Conservation (phyloP, 176 grass and related monocot genomes). For the Leersia perrieri region DNA sequence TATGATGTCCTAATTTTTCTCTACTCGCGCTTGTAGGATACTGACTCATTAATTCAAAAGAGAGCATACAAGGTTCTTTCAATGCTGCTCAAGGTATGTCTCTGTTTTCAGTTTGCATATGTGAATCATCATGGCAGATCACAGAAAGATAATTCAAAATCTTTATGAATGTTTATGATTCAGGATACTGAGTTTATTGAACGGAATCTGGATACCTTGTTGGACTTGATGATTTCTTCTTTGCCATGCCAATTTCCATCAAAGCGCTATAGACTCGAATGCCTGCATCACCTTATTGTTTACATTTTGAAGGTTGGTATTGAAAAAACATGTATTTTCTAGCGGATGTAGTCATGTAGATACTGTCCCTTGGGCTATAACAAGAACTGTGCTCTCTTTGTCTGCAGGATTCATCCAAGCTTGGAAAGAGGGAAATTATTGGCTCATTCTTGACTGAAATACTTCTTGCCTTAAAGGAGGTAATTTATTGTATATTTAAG, state of each 20-base stretch:
- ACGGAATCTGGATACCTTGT: conserved; percentile 58
- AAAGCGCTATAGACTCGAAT: conserved; percentile 86
- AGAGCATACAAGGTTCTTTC: conserved; percentile 98
- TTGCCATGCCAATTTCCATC: conserved; percentile 79
- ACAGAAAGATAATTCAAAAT: background rate
- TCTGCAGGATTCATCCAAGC: conserved; percentile 72
- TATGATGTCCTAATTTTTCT: background rate
- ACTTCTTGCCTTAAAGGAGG: conserved; percentile 86
- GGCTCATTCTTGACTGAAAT: conserved; percentile 95
- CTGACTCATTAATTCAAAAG: conserved; percentile 77
- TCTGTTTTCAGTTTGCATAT: conserved; percentile 21
- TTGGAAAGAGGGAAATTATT: conserved; percentile 71
- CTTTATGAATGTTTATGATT: conserved; percentile 19
- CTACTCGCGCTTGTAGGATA: conserved; percentile 57
- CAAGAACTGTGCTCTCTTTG: conserved; percentile 4
- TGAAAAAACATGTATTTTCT: background rate
- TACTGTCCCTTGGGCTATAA: background rate
- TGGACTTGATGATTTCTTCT: conserved; percentile 70
- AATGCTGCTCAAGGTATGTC: conserved; percentile 79
- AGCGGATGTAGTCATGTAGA: background rate
- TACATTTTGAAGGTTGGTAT: conserved; percentile 73
- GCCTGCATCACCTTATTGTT: conserved; percentile 80
- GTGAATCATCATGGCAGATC: conserved; percentile 3
- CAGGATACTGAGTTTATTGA: conserved; percentile 73
- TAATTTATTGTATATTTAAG: conserved; percentile 28